Evolutionary conservation across 352 stramenopile genomes (phyloP), one percentile per base, ranked within the genome.

Genomic region (Pythium sp.): DNA sequence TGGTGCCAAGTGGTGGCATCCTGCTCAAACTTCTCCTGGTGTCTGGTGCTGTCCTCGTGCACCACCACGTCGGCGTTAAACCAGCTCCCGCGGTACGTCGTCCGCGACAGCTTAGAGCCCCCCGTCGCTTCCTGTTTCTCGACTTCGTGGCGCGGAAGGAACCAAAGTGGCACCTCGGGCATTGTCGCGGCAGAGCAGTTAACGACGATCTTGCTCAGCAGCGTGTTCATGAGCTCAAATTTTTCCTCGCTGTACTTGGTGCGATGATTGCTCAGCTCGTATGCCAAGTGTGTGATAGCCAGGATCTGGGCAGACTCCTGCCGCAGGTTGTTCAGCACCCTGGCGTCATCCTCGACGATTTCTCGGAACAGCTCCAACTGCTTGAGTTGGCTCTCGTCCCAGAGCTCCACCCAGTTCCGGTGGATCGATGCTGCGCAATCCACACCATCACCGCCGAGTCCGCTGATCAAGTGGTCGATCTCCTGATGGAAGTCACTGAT

Each of bases 141-240:
- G 41, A 70, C 43, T 58, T 70, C 64, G 53, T 70, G 58, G n/a
- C 56, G 55, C 30, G 64, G 38, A 18, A 70, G 22, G 14, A 70
- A 70, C 64, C 64, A 70, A 14, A 20, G 43, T 1, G 64, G 56
- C 5, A 58, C 41, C 9, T 36, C 15, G 1, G 53, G 54, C 6
- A 62, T 18, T 22, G 36, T n/a, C 34, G 18, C n/a, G 20, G 14
- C 9, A 11, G 20, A 36, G 14, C 1, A 22, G 0, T 49, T 12
- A 1, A 5, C 46, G 32, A 56, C 46, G 46, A 56, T 32, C 43
- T 34, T 36, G 38, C 24, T 28, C 5, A 56, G 28, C n/a, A 69
- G 15, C 30, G 41, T n/a, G 4, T 43, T 26, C 53, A 68, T 56
- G 36, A 68, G 15, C 26, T 58, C 64, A 12, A 57, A 38, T 2